Evolutionary conservation across 768 basidiomycete species (phyloP), one percentile per base, ranked within the genome.

Genomic region (Russula compacta): DNA sequence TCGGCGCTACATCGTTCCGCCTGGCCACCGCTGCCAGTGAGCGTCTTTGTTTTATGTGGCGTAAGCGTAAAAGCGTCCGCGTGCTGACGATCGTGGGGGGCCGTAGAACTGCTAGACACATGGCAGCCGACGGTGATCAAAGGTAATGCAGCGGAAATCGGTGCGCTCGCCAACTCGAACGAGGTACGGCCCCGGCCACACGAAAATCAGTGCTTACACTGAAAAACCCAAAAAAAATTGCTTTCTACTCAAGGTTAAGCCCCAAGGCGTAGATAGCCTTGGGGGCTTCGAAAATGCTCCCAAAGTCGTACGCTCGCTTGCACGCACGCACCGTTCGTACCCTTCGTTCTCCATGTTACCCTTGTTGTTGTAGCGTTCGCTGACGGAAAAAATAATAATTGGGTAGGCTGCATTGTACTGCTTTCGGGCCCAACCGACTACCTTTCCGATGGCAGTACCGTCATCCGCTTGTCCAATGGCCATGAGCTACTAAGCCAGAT

Each of bases 61-160:
- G 49, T 33, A 15, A n/a, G n/a, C n/a, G 17, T 7, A 0, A 12
- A 11, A 4, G 8, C 2, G 19, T 32, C 47, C 4, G 8, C 19
- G 24, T 19, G 42, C 21, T 61, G 52, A 51, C 39, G 35, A 39
- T 14, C 12, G 14, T 42, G 29, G 6, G 48, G 24, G 10, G 4
- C 33, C 24, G 5, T 70, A 84, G 90, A 83, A 58, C 77, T 95
- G 12, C 73, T 95, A 19, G 76, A 86, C 60, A 73, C 75, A 24
- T 95, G 88, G 83, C 92, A 95, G 72, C 84, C 87, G 11, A 86
- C 87, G 17, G 88, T 95, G 21, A 94, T 98, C 73, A 98, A 98
- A 73, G 94, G 94, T 4, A 97, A 98, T 69, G 88, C 92, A 0
- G 90, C 82, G 15, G 95, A 98, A 74, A 83, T 98, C 21, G 92